Conservation (phyloP, 2,329 filamentous ascomycete species). For the Fusarium sp. region DNA sequence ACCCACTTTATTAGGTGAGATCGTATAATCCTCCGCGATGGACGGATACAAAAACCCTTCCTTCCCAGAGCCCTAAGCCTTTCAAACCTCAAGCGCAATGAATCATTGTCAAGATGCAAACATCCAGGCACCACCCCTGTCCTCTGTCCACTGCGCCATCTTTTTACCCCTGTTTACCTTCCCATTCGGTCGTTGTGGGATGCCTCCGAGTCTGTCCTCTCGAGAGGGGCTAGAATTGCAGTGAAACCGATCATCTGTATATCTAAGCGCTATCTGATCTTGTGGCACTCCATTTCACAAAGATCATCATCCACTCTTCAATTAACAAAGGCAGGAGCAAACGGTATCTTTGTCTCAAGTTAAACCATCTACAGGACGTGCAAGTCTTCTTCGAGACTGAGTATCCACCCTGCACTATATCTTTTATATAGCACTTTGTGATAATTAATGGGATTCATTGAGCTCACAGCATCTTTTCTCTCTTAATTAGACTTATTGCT, state of each 20-base stretch:
- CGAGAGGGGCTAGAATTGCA: not conserved
- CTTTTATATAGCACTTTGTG: too few species aligned
- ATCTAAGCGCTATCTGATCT: not conserved
- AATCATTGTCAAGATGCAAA: not conserved
- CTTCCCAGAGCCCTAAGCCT: too few species aligned
- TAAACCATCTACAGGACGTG: too few species aligned
- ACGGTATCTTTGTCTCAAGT: not conserved
- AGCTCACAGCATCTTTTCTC: too few species aligned
- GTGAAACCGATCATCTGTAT: not conserved
- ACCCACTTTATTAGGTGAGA: not conserved
- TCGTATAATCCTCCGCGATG: not conserved
- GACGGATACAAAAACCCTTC: too few species aligned
- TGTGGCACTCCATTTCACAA: not conserved
- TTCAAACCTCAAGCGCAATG: not conserved
- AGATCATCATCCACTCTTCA: not conserved
- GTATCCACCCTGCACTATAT: too few species aligned
- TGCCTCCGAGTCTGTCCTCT: not conserved
- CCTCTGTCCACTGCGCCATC: not conserved
- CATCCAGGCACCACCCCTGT: not conserved
- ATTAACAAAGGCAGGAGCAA: not conserved
- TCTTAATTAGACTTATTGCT: too few species aligned
- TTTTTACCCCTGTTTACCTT: not conserved
- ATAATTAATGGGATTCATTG: too few species aligned
- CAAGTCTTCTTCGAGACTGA: too few species aligned
- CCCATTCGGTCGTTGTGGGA: accelerated